Evolutionary conservation across 495 filamentous ascomycete genomes (phyloP), one percentile per base, ranked within the genome.

Genomic region (Aspergillus nanangensis): DNA sequence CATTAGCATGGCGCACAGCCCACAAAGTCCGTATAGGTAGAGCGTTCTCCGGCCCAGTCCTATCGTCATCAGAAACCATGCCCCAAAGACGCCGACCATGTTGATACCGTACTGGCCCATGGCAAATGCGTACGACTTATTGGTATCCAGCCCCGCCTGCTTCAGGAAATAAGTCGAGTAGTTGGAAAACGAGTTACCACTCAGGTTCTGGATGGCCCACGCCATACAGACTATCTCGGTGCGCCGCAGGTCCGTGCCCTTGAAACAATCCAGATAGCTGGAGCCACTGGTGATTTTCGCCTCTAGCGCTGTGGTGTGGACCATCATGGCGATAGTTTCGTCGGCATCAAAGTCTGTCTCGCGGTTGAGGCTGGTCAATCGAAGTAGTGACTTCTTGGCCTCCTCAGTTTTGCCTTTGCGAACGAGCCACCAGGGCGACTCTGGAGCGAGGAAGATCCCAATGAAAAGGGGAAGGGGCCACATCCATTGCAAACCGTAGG

Each of bases 311-410:
- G 82, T 86, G 7, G 86, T 90, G 53, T 88, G 86, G 21, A 87
- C 81, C 84, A 91, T 91, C 86, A 91, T 90, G 37, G 85, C 75
- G 31, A 93, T 71, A 0, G 84, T 88, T 63, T 93, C 85, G 51
- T 87, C 80, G 2, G 81, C 69, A 50, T 91, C 75, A 49, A 90
- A 87, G 19, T 82, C 71, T 0, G 73, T 73, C 33, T 86, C 77
- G 0, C 44, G 48, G 19, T 75, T 68, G 10, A 65, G 45, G 52
- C 73, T 84, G 34, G 81, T 87, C 38, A 93, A 65, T 14, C 87
- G 83, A 15, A 78, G 69, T 22, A 93, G 67, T 5, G 85, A 69
- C 10, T 69, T 64, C 58, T 87, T 88, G 4, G 88, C 88, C 27
- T 86, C 76, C 10, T 84, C 78, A 13, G 78, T 70, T 23, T 74